Evolutionary conservation across 305 asterid genomes (phyloP), one percentile per base, ranked within the genome.

Genomic region (Striga hermonthica): DNA sequence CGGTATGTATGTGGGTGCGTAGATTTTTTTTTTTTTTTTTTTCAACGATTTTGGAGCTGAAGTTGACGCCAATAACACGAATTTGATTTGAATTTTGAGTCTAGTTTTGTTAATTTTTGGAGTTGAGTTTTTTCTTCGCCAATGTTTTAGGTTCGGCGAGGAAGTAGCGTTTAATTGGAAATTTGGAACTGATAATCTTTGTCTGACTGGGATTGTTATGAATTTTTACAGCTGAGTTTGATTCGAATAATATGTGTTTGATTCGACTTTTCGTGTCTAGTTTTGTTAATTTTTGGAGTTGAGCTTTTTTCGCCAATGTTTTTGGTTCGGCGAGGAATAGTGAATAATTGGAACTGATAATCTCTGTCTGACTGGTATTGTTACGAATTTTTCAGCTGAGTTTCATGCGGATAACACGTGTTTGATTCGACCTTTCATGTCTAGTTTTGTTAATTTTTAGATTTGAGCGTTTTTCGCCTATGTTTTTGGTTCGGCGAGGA

Each of bases 131-230:
- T 63, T 39, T 63, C 53, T 72, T 37, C 15, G 68, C 48, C 38
- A 62, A 67, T n/a, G 56, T 68, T 71, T 65, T 74, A 58, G 77
- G 41, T 67, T 40, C 11, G 57, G 71, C n/a, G n/a, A n/a, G n/a
- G n/a, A n/a, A n/a, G n/a, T n/a, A n/a, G n/a, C n/a, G n/a, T n/a
- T n/a, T n/a, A n/a, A n/a, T n/a, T n/a, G n/a, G n/a, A n/a, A n/a
- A n/a, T n/a, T n/a, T n/a, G n/a, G n/a, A n/a, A n/a, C n/a, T n/a
- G n/a, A n/a, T n/a, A n/a, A n/a, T n/a, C n/a, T n/a, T n/a, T n/a
- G n/a, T n/a, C n/a, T n/a, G n/a, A n/a, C n/a, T n/a, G n/a, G n/a
- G n/a, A n/a, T n/a, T n/a, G n/a, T n/a, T n/a, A n/a, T n/a, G n/a
- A n/a, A n/a, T n/a, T n/a, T n/a, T n/a, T n/a, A n/a, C n/a, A 56